A percentile compares a stretch with the other conserved stretches of the same genome.
Conservation (phyloP, 495 filamentous ascomycete genomes). For the Xylaria intraflava region DNA sequence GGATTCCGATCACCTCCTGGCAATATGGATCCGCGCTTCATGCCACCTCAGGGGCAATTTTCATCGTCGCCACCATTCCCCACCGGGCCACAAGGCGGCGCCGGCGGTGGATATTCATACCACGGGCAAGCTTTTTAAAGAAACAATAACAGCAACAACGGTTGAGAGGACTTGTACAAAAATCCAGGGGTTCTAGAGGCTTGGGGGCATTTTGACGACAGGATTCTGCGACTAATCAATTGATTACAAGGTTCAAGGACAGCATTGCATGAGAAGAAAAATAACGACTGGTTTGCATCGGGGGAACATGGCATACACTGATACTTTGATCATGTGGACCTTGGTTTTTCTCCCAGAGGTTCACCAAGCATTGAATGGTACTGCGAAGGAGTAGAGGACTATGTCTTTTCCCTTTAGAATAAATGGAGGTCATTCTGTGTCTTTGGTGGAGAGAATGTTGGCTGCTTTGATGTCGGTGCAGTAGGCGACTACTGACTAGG, state of each 20-base stretch:
- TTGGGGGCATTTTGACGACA: background rate
- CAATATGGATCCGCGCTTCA: slow-evolving; percentile 21
- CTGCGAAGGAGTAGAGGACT: background rate
- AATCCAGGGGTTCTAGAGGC: background rate
- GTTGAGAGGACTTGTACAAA: background rate
- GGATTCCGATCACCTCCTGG: slow-evolving; percentile 23
- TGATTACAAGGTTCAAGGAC: slow-evolving; percentile 12
- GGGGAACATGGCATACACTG: slow-evolving; percentile 1
- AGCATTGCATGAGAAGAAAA: slow-evolving; percentile 17
- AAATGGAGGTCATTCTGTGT: too few relatives aligned
- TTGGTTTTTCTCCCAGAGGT: background rate
- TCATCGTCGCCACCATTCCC: slow-evolving; percentile 11
- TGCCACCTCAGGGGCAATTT: slow-evolving; percentile 23
- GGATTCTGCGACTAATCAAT: background rate
- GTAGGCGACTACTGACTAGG: too few relatives aligned
- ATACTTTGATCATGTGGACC: background rate
- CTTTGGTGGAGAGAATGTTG: too few relatives aligned
- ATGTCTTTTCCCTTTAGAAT: background rate
- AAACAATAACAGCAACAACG: background rate
- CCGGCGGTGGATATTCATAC: slow-evolving; percentile 22
- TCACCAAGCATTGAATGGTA: background rate
- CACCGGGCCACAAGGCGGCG: background rate
- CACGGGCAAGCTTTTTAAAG: slow-evolving; percentile 38
- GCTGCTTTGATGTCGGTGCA: too few relatives aligned
- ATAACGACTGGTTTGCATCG: slow-evolving; percentile 14